Conservation (phyloP, 306 rosid species). For the peach (Prunus persica) region DNA sequence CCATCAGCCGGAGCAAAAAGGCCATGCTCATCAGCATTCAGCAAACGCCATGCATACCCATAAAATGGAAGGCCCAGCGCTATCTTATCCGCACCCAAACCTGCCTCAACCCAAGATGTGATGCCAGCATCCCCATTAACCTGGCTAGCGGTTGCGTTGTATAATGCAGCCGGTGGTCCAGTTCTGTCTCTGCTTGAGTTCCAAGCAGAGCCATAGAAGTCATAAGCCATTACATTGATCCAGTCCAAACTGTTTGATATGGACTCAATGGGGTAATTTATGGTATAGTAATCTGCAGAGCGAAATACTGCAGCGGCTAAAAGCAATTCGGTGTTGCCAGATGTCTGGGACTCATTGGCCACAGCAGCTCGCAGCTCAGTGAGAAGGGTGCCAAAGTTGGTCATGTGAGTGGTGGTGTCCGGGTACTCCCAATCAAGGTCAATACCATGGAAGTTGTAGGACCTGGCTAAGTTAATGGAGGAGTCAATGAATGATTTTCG, state of each 20-base stretch:
- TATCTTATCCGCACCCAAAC: slow-evolving; percentile 23
- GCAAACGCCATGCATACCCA: slow-evolving; percentile 33
- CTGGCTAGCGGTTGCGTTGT: not conserved
- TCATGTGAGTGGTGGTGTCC: slow-evolving; percentile 13
- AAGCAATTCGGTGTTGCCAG: slow-evolving; percentile 14
- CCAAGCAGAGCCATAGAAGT: slow-evolving; percentile 33
- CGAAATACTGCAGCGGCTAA: slow-evolving; percentile 31
- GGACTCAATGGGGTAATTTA: slow-evolving; percentile 8
- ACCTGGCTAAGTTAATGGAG: slow-evolving; percentile 29
- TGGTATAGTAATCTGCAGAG: slow-evolving; percentile 7
- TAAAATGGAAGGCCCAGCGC: slow-evolving; percentile 29
- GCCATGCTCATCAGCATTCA: slow-evolving; percentile 11
- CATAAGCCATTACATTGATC: slow-evolving; percentile 43
- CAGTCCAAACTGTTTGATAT: slow-evolving; percentile 34
- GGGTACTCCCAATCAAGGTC: slow-evolving; percentile 50
- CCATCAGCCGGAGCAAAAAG: slow-evolving; percentile 39
- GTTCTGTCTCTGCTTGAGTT: not conserved
- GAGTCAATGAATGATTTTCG: slow-evolving; percentile 45
- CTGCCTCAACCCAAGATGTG: slow-evolving; percentile 20
- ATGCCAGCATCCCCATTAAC: slow-evolving; percentile 15
- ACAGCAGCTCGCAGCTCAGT: slow-evolving; percentile 33
- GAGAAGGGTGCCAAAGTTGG: slow-evolving; percentile 36
- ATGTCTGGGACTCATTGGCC: slow-evolving; percentile 15
- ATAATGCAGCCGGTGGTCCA: slow-evolving; percentile 27
- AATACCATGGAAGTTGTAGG: slow-evolving; percentile 32